These are phyloP conservation scores for Escallonia herrerae DNA, from an alignment of 129 eudicot genomes.

Conservation along the genomic window DNA sequence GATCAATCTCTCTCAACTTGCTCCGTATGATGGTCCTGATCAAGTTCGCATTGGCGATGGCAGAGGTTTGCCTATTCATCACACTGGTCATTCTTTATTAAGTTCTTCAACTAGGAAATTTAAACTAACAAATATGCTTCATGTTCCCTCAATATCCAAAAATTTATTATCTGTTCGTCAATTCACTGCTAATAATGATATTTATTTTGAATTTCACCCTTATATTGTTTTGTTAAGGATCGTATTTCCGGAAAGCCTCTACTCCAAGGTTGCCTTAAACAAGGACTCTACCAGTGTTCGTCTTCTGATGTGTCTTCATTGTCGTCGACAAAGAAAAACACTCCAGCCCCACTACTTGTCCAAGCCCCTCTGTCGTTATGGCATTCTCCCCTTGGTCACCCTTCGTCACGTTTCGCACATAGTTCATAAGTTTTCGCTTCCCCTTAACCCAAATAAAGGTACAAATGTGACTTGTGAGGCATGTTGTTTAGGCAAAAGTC, in stretches of 20 bases:
- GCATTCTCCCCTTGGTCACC: background rate
- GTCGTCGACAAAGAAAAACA: background rate
- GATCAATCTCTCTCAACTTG: too few species aligned
- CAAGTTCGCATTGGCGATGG: too few species aligned
- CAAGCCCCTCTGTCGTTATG: background rate
- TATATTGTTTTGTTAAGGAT: background rate
- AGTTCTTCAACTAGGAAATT: too few species aligned
- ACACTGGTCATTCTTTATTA: too few species aligned
- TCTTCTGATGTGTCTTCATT: background rate
- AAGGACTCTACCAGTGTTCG: background rate
- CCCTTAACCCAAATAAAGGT: background rate
- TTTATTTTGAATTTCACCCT: constrained; percentile 1
- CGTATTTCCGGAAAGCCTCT: background rate
- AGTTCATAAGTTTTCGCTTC: background rate
- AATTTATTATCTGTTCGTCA: too few species aligned
- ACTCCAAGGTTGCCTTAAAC: background rate
- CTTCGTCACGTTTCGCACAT: background rate
- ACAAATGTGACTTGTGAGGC: background rate
- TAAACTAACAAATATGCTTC: too few species aligned
- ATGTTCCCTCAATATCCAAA: too few species aligned
- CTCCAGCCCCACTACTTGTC: background rate
- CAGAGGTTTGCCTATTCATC: too few species aligned
- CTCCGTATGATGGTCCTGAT: too few species aligned
- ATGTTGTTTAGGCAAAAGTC: background rate
- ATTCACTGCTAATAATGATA: background rate